A percentile compares a stretch with the other conserved stretches of the same genome.
Conservation (phyloP, 2,329 filamentous ascomycete species). For the Mycosphaerella sp. region DNA sequence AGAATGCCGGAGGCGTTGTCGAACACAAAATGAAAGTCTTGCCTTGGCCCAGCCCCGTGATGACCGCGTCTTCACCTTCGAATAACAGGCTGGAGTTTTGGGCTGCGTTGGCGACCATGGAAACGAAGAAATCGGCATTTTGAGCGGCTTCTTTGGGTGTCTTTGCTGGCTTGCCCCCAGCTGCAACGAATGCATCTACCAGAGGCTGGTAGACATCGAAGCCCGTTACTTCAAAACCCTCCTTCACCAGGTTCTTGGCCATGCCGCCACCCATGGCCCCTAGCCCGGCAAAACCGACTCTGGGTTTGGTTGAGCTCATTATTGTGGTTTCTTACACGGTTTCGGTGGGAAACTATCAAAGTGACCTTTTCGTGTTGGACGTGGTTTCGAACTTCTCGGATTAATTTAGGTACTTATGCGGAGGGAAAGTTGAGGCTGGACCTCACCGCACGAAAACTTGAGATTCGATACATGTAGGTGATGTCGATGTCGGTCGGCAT, state of each 20-base stretch:
- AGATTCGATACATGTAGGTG: no score
- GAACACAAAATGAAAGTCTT: constrained; percentile 62
- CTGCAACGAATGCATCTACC: constrained; percentile 57
- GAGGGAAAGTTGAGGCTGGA: no score
- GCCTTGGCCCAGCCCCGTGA: constrained; percentile 49
- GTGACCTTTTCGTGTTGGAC: neutral
- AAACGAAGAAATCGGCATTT: constrained; percentile 56
- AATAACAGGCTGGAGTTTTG: constrained; percentile 63
- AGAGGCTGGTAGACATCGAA: constrained; percentile 65
- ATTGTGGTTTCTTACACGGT: neutral
- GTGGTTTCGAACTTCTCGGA: neutral
- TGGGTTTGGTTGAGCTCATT: constrained; percentile 25
- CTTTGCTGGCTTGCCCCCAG: constrained; percentile 54
- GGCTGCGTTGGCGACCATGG: constrained; percentile 68
- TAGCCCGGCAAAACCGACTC: constrained; percentile 58
- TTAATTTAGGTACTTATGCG: no score
- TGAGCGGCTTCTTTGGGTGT: constrained; percentile 57
- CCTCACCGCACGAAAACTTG: no score
- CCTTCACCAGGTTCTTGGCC: constrained; percentile 64
- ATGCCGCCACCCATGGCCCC: constrained; percentile 79
- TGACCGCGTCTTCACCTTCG: constrained; percentile 49
- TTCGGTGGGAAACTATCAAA: neutral
- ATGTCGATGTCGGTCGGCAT: no score
- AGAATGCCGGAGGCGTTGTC: constrained; percentile 62
- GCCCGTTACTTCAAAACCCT: constrained; percentile 61